These are phyloP conservation scores for Hirschfeldia incana DNA, from an alignment of 345 rosid species.

Conservation along the genomic window DNA sequence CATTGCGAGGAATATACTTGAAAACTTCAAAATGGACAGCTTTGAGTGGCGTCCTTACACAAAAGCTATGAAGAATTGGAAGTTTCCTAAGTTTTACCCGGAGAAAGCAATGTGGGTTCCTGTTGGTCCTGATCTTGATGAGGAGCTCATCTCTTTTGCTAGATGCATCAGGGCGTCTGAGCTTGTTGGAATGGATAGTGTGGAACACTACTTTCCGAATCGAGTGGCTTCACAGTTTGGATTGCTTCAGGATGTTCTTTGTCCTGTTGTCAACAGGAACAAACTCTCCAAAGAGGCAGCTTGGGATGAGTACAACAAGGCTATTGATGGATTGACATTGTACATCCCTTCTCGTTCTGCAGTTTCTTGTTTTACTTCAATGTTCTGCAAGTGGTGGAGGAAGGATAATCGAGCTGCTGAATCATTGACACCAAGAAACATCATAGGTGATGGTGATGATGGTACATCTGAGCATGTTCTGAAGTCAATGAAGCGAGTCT, in stretches of 20 bases:
- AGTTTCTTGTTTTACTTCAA: not conserved
- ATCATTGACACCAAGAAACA: conserved; percentile 9
- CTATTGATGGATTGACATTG: not conserved
- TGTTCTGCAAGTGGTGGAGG: conserved; percentile 25
- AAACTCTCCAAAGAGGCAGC: not conserved
- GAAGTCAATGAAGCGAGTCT: not conserved
- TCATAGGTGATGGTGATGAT: not conserved
- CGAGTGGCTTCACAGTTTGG: conserved; percentile 66
- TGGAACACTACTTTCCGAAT: conserved; percentile 51
- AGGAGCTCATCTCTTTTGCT: conserved; percentile 38
- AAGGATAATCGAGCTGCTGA: not conserved
- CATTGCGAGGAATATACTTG: conserved; percentile 26
- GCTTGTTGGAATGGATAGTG: conserved; percentile 44
- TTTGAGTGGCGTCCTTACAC: conserved; percentile 57
- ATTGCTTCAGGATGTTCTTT: conserved; percentile 54
- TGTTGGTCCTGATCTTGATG: conserved; percentile 27
- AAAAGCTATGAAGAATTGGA: conserved; percentile 24
- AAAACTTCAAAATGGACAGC: conserved; percentile 22
- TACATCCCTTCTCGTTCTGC: too few relatives aligned
- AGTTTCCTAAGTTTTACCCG: conserved; percentile 30
- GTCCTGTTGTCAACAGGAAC: not conserved
- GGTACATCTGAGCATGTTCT: not conserved
- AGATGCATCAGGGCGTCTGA: conserved; percentile 38
- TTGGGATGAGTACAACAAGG: not conserved
- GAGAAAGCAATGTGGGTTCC: conserved; percentile 28